Percentiles rank a stretch among this genome's conserved stretches.
phyloP scores from a whole-genome alignment of 768 basidiomycete species.

The Exidia glandulosa region DNA sequence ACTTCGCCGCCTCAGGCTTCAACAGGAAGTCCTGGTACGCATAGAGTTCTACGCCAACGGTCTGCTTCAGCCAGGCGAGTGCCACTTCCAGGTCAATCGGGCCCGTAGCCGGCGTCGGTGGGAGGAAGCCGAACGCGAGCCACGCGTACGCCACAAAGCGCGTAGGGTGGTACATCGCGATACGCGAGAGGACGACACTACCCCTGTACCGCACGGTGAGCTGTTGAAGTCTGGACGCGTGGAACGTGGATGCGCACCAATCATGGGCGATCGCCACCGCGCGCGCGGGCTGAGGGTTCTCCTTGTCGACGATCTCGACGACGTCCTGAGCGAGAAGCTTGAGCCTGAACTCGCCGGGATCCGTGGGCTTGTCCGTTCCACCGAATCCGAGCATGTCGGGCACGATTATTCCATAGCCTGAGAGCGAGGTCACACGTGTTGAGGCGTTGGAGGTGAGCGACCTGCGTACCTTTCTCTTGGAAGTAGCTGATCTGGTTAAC shows the following conservation, averaged over 20 bases:
- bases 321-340: slow-evolving; percentile 28
- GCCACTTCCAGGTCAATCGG: slow-evolving; percentile 13
- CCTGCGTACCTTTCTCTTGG: slow-evolving; percentile 17
- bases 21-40: slow-evolving; percentile 32
- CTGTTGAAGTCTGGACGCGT: background rate
- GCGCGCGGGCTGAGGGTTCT: slow-evolving; percentile 15
- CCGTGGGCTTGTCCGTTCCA: slow-evolving; percentile 34
- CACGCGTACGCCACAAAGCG: slow-evolving; percentile 32
- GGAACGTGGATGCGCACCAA: slow-evolving; percentile 19
- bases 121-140: slow-evolving; percentile 25
- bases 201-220: slow-evolving; percentile 28
- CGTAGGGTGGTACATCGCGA: slow-evolving; percentile 28
- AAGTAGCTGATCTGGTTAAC: slow-evolving; percentile 28
- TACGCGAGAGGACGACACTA: slow-evolving; percentile 18
- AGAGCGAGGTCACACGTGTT: background rate
- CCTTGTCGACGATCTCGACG: slow-evolving; percentile 30
- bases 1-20: slow-evolving; percentile 19
- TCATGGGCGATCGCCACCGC: slow-evolving; percentile 34
- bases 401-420: slow-evolving; percentile 31
- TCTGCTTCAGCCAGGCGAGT: slow-evolving; percentile 16
- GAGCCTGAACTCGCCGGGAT: slow-evolving; percentile 22
- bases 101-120: slow-evolving; percentile 9
- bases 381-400: slow-evolving; percentile 46
- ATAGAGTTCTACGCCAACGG: slow-evolving; percentile 20
- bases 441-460: background rate